These are phyloP conservation scores for Lasiodiplodia hormozganensis DNA, from an alignment of 2,329 filamentous ascomycete genomes.

Conservation along the genomic window DNA sequence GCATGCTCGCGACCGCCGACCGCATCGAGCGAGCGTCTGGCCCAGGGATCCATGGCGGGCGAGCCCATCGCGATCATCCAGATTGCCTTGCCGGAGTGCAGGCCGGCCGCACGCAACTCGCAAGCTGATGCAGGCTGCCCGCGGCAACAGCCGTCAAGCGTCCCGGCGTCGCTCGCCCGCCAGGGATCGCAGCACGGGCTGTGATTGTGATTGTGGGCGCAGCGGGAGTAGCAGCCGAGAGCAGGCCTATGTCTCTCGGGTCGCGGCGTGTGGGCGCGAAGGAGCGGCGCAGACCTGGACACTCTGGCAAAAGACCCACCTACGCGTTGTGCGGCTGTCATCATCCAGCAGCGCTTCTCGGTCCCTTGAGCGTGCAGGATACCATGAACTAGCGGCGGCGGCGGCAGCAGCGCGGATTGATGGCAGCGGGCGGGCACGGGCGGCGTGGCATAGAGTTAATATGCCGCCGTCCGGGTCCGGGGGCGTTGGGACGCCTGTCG, in stretches of 20 bases:
- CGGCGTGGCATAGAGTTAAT: conserved; percentile 12
- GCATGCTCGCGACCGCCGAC: conserved; percentile 15
- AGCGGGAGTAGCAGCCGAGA: conserved; percentile 22
- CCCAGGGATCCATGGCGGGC: conserved; percentile 9
- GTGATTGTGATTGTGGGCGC: conserved; percentile 10
- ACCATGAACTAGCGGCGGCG: conserved; percentile 1
- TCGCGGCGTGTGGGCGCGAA: not conserved
- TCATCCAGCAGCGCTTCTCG: conserved; percentile 14
- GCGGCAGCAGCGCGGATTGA: conserved; percentile 8
- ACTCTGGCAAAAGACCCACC: conserved; percentile 15
- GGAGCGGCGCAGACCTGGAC: not conserved
- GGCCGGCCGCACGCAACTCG: conserved; percentile 9
- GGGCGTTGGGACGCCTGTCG: conserved; percentile 7
- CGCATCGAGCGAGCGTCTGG: conserved; percentile 5
- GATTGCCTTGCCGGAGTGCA: conserved; percentile 18
- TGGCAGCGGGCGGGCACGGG: not conserved
- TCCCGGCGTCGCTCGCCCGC: conserved; percentile 1
- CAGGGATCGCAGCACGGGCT: conserved; percentile 20
- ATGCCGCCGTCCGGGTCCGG: conserved; percentile 11
- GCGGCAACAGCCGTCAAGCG: conserved; percentile 19
- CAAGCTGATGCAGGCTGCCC: conserved; percentile 3
- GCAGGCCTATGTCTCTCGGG: conserved; percentile 17
- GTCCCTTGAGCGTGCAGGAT: not conserved
- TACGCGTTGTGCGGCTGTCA: conserved; percentile 9
- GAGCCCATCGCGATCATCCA: conserved; percentile 19